phyloP scores from a whole-genome alignment of 768 basidiomycete species.

The Psilocybe cyanescens region DNA sequence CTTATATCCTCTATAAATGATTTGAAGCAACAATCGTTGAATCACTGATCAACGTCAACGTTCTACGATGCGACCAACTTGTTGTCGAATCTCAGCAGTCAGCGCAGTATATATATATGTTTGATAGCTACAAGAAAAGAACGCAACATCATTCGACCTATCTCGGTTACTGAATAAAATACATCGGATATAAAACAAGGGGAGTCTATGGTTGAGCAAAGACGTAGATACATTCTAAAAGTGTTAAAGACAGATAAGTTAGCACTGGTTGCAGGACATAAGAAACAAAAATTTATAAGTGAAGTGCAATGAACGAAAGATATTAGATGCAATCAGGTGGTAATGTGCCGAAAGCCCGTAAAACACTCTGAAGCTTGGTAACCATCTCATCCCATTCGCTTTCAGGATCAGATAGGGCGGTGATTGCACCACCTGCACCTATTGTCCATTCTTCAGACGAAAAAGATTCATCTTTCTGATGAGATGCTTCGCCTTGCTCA shows the following conservation, averaged over 20 bases:
- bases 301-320: not conserved
- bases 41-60: not conserved
- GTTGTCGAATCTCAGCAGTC: not conserved
- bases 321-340: conserved; percentile 21
- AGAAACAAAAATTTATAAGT: not conserved
- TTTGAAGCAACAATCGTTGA: not conserved
- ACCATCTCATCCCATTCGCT: conserved; percentile 96
- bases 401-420: conserved; percentile 83
- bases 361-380: conserved; percentile 81
- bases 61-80: not conserved
- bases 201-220: not conserved
- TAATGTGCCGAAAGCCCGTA: conserved; percentile 59
- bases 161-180: no score
- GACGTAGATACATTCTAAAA: not conserved
- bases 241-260: not conserved
- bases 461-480: conserved; percentile 10
- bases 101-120: not conserved
- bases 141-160: not conserved
- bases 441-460: conserved; percentile 67
- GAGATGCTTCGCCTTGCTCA: conserved; percentile 30
- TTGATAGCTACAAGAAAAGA: not conserved
- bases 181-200: not conserved
- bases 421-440: conserved; percentile 97
- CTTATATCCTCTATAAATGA: not conserved
- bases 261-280: not conserved